These are phyloP conservation scores for Fusarium sp. DNA, from an alignment of 2,329 filamentous ascomycete genomes.

Conservation along the genomic window DNA sequence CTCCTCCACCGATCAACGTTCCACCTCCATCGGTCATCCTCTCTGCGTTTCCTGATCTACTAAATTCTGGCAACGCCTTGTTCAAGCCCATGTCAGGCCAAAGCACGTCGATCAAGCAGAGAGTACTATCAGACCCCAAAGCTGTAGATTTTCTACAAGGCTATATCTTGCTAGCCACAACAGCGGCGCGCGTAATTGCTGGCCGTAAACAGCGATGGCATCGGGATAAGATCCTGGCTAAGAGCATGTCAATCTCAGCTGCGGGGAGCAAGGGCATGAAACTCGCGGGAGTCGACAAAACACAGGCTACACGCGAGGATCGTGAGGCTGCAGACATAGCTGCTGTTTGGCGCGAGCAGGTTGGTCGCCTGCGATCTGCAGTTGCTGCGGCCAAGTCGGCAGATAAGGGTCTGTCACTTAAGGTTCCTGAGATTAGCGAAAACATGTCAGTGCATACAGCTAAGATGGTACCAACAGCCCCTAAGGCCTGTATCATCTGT, in stretches of 20 bases:
- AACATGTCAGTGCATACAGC: conserved; percentile 76
- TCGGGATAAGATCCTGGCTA: conserved; percentile 84
- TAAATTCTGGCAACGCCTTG: conserved; percentile 74
- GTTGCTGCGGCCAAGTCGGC: conserved; percentile 75
- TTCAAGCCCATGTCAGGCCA: conserved; percentile 75
- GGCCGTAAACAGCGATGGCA: conserved; percentile 92
- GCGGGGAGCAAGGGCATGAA: conserved; percentile 90
- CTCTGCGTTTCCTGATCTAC: conserved; percentile 78
- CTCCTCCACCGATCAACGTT: conserved; percentile 82
- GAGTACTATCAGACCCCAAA: conserved; percentile 72
- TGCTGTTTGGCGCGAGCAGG: conserved; percentile 78
- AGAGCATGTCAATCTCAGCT: conserved; percentile 89
- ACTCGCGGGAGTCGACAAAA: conserved; percentile 85
- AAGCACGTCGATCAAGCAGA: conserved; percentile 69
- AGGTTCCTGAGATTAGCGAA: conserved; percentile 78
- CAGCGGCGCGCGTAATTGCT: conserved; percentile 84
- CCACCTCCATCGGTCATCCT: conserved; percentile 89
- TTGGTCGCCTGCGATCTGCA: conserved; percentile 80
- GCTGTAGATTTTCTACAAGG: conserved; percentile 73
- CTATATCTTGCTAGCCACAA: conserved; percentile 73
- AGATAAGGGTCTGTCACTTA: conserved; percentile 62
- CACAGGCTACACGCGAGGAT: conserved; percentile 85
- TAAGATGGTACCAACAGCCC: conserved; percentile 79
- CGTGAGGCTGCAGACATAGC: conserved; percentile 85
- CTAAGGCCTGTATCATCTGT: conserved; percentile 85